Evolutionary conservation across 306 rosid genomes (phyloP), one percentile per base, ranked within the genome.

Genomic region (Abrus precatorius): DNA sequence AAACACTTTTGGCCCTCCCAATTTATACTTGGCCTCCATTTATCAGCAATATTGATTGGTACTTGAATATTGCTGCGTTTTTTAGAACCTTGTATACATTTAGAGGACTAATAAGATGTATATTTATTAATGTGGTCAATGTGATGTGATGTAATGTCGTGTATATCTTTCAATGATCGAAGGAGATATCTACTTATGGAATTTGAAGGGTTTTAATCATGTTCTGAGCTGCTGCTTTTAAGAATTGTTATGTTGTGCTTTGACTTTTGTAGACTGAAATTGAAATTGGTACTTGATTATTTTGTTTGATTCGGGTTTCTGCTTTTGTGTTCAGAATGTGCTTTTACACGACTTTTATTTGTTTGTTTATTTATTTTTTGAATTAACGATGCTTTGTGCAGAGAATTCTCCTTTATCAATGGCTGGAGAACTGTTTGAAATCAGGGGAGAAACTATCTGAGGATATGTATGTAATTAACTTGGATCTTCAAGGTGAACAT

Each of bases 371-470:
- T 78, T 47, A 7, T 55, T 40, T 40, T 68, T 45, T 29, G 27
- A 68, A 45, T 55, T 65, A 64, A 68, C n/a, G 75, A 30, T 74
- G 72, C 57, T 72, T 78, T 41, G 48, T 78, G 87, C 85, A 93
- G 99, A 90, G 66, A 57, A 80, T 87, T 72, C 82, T 95, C 57
- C 83, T 81, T 40, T 91, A 89, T 80, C 96, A 88, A 53, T 93
- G 99, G 98, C 79, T 95, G 57, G 96, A 93, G 74, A 98, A 93
- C 69, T 79, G 97, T 84, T 87, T 95, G 88, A 91, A 88, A 75
- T 80, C 90, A 49, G 97, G 95, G 52, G 93, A 89, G 87, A 89
- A 85, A 80, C 83, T 80, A 14, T 83, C 91, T 13, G 95, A 92
- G 89, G 94, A 90, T 76, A 73, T 81, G 84, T 91, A 90, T 80